A percentile compares a stretch with the other conserved stretches of the same genome.
Evolutionary conservation across 495 filamentous ascomycete species (phyloP).

Genomic region (Neurospora sp.): DNA sequence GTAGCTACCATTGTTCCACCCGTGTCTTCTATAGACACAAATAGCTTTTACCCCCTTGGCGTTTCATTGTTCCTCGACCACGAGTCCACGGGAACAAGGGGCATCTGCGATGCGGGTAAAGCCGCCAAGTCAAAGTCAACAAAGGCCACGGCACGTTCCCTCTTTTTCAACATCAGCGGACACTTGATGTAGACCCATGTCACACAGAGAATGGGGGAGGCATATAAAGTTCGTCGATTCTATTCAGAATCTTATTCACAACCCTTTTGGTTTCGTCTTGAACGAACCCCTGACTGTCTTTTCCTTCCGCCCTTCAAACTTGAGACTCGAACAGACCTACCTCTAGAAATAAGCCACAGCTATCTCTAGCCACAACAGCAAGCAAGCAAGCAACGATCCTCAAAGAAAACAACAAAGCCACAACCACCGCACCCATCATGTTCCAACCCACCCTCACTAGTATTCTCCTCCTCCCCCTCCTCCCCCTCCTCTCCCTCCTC

Average conservation of each 20-base stretch:
- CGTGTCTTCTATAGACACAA: neutral
- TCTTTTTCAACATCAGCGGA: neutral
- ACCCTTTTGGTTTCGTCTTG: neutral
- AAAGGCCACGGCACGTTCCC: neutral
- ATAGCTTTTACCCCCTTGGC: neutral
- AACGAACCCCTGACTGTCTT: too few relatives aligned
- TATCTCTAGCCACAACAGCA: neutral
- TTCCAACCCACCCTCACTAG: too few relatives aligned
- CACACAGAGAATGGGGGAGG: neutral
- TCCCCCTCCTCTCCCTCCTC: too few relatives aligned
- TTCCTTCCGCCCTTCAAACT: neutral
- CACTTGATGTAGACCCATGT: neutral
- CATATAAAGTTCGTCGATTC: neutral
- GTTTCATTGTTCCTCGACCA: neutral
- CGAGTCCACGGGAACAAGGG: neutral
- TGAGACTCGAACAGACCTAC: neutral
- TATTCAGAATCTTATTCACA: neutral
- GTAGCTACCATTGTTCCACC: neutral
- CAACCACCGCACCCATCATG: too few relatives aligned
- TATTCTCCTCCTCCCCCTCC: too few relatives aligned
- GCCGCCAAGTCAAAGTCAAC: neutral
- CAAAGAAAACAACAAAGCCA: too few relatives aligned
- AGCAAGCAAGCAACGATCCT: too few relatives aligned
- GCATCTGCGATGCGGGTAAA: neutral
- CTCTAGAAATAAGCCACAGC: neutral